A percentile compares a stretch with the other conserved stretches of the same genome.
Evolutionary conservation across 177 flowering plant species (phyloP).

Genomic region (Vitis hybrid): DNA sequence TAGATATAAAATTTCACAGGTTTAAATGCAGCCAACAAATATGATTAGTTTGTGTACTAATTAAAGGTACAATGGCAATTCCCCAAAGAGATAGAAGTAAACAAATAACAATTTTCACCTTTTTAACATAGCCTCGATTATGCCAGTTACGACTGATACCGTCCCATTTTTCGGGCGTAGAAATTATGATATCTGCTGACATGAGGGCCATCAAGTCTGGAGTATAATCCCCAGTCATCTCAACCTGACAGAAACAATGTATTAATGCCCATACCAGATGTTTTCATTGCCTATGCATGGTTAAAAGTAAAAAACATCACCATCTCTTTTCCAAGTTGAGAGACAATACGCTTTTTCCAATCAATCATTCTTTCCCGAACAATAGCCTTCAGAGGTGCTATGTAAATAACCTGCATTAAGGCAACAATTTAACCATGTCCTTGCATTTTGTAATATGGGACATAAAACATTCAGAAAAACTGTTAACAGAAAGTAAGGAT

Average conservation of each 20-base stretch:
- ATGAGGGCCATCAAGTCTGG: slow-evolving; percentile 86
- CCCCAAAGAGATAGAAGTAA: neutral
- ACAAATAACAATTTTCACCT: slow-evolving; percentile 42
- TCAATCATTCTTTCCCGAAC: slow-evolving; percentile 98
- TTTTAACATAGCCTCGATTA: slow-evolving; percentile 84
- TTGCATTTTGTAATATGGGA: neutral
- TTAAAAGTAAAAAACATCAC: slow-evolving; percentile 28
- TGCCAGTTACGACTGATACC: slow-evolving; percentile 99
- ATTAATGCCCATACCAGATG: neutral
- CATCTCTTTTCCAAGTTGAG: slow-evolving; percentile 89
- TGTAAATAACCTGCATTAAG: slow-evolving; percentile 82
- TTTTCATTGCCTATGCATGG: neutral
- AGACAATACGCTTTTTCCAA: slow-evolving; percentile 84
- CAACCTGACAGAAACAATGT: slow-evolving; percentile 59
- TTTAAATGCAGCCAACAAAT: too few species aligned
- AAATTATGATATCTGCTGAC: slow-evolving; percentile 93
- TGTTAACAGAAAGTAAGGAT: neutral
- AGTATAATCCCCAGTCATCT: slow-evolving; percentile 98
- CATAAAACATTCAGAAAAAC: neutral
- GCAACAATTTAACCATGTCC: neutral
- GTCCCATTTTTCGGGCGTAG: slow-evolving; percentile 99
- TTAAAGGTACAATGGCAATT: neutral
- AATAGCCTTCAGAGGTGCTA: slow-evolving; percentile 97
- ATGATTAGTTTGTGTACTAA: slow-evolving; percentile 1
- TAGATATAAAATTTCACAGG: slow-evolving; percentile 14